Evolutionary conservation across 257 asterid species (phyloP), one percentile per base, ranked within the genome.

Genomic region (Osmanthus fragrans): DNA sequence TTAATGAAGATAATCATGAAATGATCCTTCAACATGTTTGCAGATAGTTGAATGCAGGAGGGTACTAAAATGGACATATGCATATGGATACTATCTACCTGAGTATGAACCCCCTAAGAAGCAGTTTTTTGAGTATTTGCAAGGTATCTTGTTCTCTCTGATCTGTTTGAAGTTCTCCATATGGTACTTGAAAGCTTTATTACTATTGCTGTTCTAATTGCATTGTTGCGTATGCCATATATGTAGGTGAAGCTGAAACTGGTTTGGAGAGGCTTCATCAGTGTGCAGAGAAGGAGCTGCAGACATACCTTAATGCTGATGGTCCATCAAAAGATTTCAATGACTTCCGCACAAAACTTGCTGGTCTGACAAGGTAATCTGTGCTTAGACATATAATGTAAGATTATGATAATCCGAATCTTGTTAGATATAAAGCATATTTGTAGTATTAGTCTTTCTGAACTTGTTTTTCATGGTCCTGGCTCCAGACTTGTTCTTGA

Each of bases 181-280:
- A 79, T 58, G 19, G 25, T 51, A 56, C 45, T 30, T 77, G 49
- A 23, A 8, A 37, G 74, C 40, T 34, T 67, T 63, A 54, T 37
- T 51, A 65, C 21, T 33, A 68, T 37, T 56, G 70, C 58, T 49
- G 49, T 80, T 79, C 23, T 36, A 27, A 71, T 58, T 80, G 74
- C 54, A 71, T 51, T 34, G 36, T 34, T 49, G 8, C 15, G 36
- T 72, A 37, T 78, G 34, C 40, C 68, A 70, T 27, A 58, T 33
- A 37, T 83, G 73, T 80, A 96, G 99, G 99, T 72, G 99, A 96
- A 83, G 99, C 99, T 3, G 99, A 96, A 86, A 94, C 98, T 29
- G 99, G 98, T 78, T 86, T 96, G 80, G 99, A 93, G 92, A 90
- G 99, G 89, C 97, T 96, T 78, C 99, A 96, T 86, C 98, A 91